These are phyloP conservation scores for Sporothrix curviconia DNA, from an alignment of 2,329 filamentous ascomycete species.

Conservation along the genomic window DNA sequence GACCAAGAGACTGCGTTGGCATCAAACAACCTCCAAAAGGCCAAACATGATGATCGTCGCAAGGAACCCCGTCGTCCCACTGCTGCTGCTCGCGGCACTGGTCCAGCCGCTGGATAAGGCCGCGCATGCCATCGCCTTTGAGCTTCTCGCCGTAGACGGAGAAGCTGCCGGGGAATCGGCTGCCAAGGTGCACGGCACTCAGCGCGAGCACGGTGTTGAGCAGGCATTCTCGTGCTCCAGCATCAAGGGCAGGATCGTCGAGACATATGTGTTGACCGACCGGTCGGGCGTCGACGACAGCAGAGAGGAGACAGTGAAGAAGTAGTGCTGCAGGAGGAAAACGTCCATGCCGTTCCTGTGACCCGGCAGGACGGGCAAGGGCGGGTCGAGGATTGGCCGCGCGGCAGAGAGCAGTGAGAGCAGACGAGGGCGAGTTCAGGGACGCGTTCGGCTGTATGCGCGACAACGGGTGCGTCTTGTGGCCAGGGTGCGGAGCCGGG, in stretches of 20 bases:
- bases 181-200: constrained; percentile 42
- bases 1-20: constrained; percentile 5
- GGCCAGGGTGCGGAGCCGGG: too few species aligned
- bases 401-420: too few species aligned
- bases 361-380: not conserved
- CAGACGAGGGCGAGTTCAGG: too few species aligned
- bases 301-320: constrained; percentile 9
- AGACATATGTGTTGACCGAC: constrained; percentile 24
- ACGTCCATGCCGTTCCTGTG: not conserved
- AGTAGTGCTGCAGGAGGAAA: constrained; percentile 12
- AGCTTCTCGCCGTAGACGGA: not conserved
- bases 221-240: constrained; percentile 25
- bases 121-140: constrained; percentile 2
- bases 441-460: too few species aligned
- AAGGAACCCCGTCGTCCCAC: not conserved
- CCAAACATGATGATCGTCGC: constrained; percentile 5
- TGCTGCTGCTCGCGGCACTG: not conserved
- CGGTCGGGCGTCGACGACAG: constrained; percentile 8
- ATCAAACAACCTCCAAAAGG: constrained; percentile 1
- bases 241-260: constrained; percentile 29
- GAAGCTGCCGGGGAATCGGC: not conserved
- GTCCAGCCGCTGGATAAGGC: not conserved
- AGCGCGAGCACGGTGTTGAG: constrained; percentile 51
- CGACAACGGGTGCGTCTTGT: not conserved
- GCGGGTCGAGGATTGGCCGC: not conserved